Conservation (phyloP, 305 asterid genomes). For the Solanum hybrid region DNA sequence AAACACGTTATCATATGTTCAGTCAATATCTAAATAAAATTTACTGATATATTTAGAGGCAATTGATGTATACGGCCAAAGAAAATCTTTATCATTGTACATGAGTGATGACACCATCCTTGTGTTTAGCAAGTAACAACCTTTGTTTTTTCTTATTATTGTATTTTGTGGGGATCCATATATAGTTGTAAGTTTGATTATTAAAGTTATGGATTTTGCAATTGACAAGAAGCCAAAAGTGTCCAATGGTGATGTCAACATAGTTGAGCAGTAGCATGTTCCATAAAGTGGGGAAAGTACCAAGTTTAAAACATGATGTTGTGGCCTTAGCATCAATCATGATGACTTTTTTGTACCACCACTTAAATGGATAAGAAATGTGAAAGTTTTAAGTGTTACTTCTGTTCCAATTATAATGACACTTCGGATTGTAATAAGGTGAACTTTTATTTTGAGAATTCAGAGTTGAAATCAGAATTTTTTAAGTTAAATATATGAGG, state of each 20-base stretch:
- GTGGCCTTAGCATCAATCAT: background rate
- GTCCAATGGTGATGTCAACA: background rate
- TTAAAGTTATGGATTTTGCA: background rate
- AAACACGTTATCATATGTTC: too few species aligned
- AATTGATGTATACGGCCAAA: background rate
- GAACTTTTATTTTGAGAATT: too few species aligned
- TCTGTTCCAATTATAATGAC: too few species aligned
- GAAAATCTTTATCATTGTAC: accelerated
- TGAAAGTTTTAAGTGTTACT: too few species aligned
- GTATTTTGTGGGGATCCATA: background rate
- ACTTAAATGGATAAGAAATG: background rate
- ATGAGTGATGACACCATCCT: background rate
- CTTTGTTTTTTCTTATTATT: background rate
- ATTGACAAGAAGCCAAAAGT: background rate
- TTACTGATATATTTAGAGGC: accelerated
- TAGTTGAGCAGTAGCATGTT: background rate
- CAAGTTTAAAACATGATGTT: background rate
- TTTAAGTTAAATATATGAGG: too few species aligned
- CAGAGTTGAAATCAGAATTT: too few species aligned
- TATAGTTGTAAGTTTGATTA: too few species aligned
- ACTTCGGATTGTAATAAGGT: too few species aligned
- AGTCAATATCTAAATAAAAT: background rate
- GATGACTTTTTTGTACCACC: background rate
- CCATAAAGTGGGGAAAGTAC: background rate
- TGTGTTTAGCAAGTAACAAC: too few species aligned